Conservation (phyloP, 805 yeast species). For the Grigorovia humatica region DNA sequence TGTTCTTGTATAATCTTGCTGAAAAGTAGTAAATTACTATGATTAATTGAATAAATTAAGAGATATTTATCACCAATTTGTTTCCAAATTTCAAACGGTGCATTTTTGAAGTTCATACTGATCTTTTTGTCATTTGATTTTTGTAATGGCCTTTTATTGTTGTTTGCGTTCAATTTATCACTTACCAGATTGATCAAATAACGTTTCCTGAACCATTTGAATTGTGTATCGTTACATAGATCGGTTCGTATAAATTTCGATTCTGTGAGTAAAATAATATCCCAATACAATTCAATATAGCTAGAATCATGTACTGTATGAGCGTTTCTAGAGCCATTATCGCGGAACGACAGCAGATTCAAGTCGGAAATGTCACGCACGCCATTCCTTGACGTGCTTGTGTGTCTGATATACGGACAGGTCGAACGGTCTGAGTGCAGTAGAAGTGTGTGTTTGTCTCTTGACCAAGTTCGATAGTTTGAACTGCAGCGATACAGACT, state of each 20-base stretch:
- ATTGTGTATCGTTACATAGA: background rate
- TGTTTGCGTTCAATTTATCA: background rate
- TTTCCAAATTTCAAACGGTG: constrained; percentile 12
- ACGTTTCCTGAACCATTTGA: constrained; percentile 2
- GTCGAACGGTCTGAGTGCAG: background rate
- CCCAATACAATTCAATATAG: constrained; percentile 25
- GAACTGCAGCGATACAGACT: constrained; percentile 10
- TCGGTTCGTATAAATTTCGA: constrained; percentile 12
- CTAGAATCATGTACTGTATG: background rate
- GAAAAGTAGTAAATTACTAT: background rate
- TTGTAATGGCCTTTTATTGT: background rate
- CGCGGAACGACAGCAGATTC: too few species aligned
- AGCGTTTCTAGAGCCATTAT: too few species aligned
- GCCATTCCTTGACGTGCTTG: constrained; percentile 23
- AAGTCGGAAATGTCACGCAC: constrained; percentile 22
- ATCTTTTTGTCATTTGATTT: background rate
- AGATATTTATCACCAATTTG: constrained; percentile 16
- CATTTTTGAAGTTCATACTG: background rate
- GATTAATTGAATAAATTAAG: constrained; percentile 16
- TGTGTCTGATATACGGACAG: constrained; percentile 1
- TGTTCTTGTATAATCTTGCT: background rate
- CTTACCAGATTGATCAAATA: constrained; percentile 1
- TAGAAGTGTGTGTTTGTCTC: background rate
- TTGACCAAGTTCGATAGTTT: constrained; percentile 14
- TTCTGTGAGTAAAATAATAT: constrained; percentile 22